Evolutionary conservation across 176 grass and related monocot species (phyloP), one percentile per base, ranked within the genome.

Genomic region (Hyparrhenia diplandra): DNA sequence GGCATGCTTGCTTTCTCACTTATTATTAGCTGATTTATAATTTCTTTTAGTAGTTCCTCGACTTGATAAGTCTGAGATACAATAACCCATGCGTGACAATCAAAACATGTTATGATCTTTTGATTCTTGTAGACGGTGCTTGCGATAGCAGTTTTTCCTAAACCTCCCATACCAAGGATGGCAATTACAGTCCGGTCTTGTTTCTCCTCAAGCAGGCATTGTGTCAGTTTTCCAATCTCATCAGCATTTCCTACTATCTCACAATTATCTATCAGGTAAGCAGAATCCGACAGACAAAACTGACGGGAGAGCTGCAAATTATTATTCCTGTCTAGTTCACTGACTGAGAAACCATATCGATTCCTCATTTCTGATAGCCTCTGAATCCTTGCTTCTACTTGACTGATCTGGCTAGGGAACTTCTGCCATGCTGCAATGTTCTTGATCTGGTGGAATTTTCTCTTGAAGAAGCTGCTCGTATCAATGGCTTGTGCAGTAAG

Each of bases 91-190:
- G 79, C 59, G 9, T 18, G 37, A 4, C 80, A 81, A 34, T 51
- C 24, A 31, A 87, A 90, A 27, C 28, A 18, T 21, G n/a, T 39
- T 73, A 13, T 75, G 14, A 79, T 41, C 23, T 18, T 25, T 18
- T 51, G 14, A n/a, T 90, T 62, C 30, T 47, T 83, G 36, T 73
- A 86, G 39, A 82, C 18, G 2, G 31, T 59, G 2, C 51, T 86
- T 24, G 79, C 55, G 3, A 89, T 52, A 4, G 77, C 58, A 28
- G 87, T 85, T 70, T 89, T 89, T 4, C n/a, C 87, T 73, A 78
- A 35, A 10, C 83, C 88, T 30, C 82, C 88, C 82, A 89, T 89
- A 4, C 83, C 88, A 9, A 30, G 66, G 6, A 86, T 89, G 7
- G 83, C 80, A 11, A 89, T 71, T 10, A 65, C 10, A 10, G 23